Conservation (phyloP, 768 basidiomycete genomes). For the Imleria badia region DNA sequence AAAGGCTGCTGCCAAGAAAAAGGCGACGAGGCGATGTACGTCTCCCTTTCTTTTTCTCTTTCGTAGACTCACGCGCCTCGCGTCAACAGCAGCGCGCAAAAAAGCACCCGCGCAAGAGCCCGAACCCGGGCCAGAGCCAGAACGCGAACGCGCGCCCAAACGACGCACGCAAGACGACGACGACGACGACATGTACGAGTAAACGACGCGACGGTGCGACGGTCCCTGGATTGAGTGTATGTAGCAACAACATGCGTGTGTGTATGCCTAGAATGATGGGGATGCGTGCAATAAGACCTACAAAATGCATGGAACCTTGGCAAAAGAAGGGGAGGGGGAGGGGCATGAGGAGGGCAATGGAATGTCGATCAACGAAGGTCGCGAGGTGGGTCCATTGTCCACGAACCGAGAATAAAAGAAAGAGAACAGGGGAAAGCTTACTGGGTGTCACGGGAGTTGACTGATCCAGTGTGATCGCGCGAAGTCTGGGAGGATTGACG, state of each 20-base stretch:
- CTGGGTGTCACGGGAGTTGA: constrained; percentile 16
- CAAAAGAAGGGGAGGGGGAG: no score
- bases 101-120: constrained; percentile 24
- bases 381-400: no score
- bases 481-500: no score
- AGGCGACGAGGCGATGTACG: constrained; percentile 53
- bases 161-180: constrained; percentile 17
- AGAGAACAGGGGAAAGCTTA: constrained; percentile 15
- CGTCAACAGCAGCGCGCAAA: constrained; percentile 29
- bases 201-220: no score
- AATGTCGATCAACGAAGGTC: no score
- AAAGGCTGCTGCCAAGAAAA: constrained; percentile 75
- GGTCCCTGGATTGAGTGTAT: no score
- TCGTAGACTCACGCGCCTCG: neutral
- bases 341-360: no score
- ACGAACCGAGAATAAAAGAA: no score
- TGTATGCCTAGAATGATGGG: no score
- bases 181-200: constrained; percentile 25
- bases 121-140: constrained; percentile 9
- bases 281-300: neutral
- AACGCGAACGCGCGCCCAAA: neutral
- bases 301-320: no score
- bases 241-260: constrained; percentile 5
- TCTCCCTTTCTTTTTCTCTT: neutral
- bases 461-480: no score